Evolutionary conservation across 345 rosid species (phyloP).

Genomic region (Corchorus olitorius): DNA sequence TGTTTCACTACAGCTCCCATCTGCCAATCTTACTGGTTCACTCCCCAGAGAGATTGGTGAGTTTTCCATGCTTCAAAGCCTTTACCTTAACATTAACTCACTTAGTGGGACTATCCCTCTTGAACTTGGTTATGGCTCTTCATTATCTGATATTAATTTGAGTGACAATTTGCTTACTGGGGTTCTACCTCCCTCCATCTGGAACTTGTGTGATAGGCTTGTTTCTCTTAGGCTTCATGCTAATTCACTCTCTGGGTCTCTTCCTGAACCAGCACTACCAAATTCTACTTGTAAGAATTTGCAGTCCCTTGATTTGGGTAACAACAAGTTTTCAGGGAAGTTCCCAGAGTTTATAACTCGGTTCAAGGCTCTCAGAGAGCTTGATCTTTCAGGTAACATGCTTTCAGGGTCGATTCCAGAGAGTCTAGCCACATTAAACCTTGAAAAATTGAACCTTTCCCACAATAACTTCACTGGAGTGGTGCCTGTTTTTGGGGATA

Average conservation of each 20-base stretch:
- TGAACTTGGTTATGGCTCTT: conserved; percentile 91
- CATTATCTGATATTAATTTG: conserved; percentile 80
- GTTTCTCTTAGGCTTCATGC: conserved; percentile 66
- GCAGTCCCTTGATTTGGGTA: conserved; percentile 78
- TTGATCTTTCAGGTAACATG: conserved; percentile 78
- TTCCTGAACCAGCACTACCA: conserved; percentile 87
- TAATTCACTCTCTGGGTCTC: conserved; percentile 61
- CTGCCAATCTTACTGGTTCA: conserved; percentile 92
- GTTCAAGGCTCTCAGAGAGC: conserved; percentile 65
- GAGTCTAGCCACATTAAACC: conserved; percentile 49
- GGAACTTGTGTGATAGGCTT: conserved; percentile 91
- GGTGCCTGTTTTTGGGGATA: conserved; percentile 65
- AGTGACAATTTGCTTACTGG: conserved; percentile 63
- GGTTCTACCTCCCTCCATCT: conserved; percentile 74
- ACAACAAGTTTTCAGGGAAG: conserved; percentile 74
- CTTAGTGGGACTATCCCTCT: conserved; percentile 82
- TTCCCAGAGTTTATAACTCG: conserved; percentile 75
- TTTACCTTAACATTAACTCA: conserved; percentile 77
- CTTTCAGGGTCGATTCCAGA: conserved; percentile 75
- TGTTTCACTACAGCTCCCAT: conserved; percentile 82
- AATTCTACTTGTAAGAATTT: conserved; percentile 66
- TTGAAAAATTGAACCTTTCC: conserved; percentile 80
- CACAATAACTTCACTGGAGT: conserved; percentile 85
- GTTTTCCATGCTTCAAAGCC: conserved; percentile 84
- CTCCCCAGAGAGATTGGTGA: conserved; percentile 89